Base-by-base conservation (phyloP, 495 filamentous ascomycete genomes). In the Aspergillus biplanus region DNA sequence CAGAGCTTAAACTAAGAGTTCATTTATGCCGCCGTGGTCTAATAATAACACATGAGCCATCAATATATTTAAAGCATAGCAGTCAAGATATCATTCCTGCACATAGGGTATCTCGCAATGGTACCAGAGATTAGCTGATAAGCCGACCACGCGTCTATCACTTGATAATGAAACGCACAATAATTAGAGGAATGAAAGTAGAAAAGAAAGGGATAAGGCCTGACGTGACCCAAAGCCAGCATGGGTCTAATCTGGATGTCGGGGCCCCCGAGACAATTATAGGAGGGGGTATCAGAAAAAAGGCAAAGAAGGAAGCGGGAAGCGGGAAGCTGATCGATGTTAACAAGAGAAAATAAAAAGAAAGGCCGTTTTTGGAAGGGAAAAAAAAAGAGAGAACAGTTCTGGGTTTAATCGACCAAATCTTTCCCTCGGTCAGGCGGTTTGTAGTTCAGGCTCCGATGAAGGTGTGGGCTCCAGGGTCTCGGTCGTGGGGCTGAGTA, bases 401-500 rank as follows among this genome's bases (percentile, higher is more conserved):
- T 27, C 21, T 27, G 21, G 21, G 21, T 27, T 27, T 27, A 27
- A 27, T 27, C 21, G 21, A 27, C 21, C 21, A 27, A 27, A 27
- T 27, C 21, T 27, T 27, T 27, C 21, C 21, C n/a, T 11, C 16
- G 9, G 9, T 18, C 27, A 50, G 11, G 6, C 11, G 16, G 47
- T 9, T 18, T 18, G 16, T 50, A 18, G 13, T 42, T 63, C 53
- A 15, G 61, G 2, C 9, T 57, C 46, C 1, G 53, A 33, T 12
- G 60, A 50, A 21, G 57, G 13, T 33, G 52, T 48, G 53, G 39
- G 16, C 0, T 39, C 50, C 6, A 47, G 34, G 39, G 27, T 16
- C 16, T 54, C 52, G 34, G 6, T 39, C 46, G 21, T 18, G 12
- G 34, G 34, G 33, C 12, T 54, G 13, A 80, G 68, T 7, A 80